These are phyloP conservation scores for Saccharomycopsis schoenii DNA, from an alignment of 805 yeast genomes.

Conservation along the genomic window DNA sequence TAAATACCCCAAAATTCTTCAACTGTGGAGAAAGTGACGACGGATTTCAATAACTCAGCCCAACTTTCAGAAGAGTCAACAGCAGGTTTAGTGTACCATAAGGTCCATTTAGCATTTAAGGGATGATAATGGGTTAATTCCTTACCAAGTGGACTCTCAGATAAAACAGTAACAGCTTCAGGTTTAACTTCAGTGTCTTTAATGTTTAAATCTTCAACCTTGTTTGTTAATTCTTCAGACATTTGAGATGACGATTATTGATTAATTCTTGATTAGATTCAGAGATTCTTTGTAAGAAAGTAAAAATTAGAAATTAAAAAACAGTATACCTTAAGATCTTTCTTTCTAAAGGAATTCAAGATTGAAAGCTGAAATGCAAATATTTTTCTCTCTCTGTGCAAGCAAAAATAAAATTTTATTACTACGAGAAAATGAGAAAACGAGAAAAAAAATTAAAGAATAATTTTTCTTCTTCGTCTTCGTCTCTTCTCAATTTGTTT, in stretches of 20 bases:
- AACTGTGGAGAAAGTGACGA: conserved; percentile 84
- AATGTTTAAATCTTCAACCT: conserved; percentile 36
- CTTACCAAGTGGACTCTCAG: conserved; percentile 20
- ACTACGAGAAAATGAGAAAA: too few relatives aligned
- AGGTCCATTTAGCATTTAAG: conserved; percentile 82
- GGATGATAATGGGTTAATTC: conserved; percentile 80
- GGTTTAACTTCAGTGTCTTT: conserved; percentile 23
- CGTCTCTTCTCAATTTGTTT: too few relatives aligned
- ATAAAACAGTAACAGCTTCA: conserved; percentile 11
- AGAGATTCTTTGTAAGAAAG: too few relatives aligned
- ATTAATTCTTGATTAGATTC: background rate
- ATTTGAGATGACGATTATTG: conserved; percentile 19
- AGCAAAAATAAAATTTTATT: too few relatives aligned
- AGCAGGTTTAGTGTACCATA: conserved; percentile 96
- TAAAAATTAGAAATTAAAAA: too few relatives aligned
- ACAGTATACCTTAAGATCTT: too few relatives aligned
- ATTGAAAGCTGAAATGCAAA: too few relatives aligned
- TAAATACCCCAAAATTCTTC: conserved; percentile 99
- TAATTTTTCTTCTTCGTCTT: too few relatives aligned
- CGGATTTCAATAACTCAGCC: conserved; percentile 88
- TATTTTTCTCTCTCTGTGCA: too few relatives aligned
- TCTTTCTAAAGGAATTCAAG: too few relatives aligned
- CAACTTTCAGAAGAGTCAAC: conserved; percentile 72
- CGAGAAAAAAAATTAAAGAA: too few relatives aligned
- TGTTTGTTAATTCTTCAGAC: conserved; percentile 36